Base-by-base conservation (phyloP, 176 grass and related monocot genomes). In the Chrysopogon serrulatus region DNA sequence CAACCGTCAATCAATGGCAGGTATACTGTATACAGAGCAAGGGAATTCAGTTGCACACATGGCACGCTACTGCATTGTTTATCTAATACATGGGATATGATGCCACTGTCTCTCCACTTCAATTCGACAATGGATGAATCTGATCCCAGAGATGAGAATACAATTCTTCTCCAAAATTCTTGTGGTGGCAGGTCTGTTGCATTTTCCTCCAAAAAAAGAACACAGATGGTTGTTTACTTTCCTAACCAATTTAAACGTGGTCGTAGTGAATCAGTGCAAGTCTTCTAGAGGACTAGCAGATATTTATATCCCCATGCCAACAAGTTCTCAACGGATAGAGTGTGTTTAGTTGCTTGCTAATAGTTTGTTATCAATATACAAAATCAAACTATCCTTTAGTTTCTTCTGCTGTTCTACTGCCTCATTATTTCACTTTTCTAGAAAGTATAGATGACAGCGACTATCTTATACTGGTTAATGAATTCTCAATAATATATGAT, bases 71-170 rank as follows among this genome's bases (percentile, higher is more conserved):
- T 97, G 94, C 84, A 93, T 97, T 81, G 84, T 89, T 40, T 91
- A 97, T 73, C 91, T n/a, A n/a, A 97, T 80, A 88, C 84, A 43
- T 97, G 94, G 94, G 83, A 97, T 66, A 81, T 92, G 78, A 92
- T 97, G 59, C 94, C 94, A 5, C 74, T 97, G 56, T 97, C 94
- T 41, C 26, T 80, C 57, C n/a, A n/a, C n/a, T n/a, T n/a, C n/a
- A n/a, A n/a, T n/a, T n/a, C n/a, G n/a, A n/a, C n/a, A n/a, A n/a
- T n/a, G n/a, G n/a, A n/a, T n/a, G n/a, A n/a, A n/a, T n/a, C n/a
- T n/a, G n/a, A n/a, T n/a, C n/a, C n/a, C n/a, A n/a, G n/a, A n/a
- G n/a, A n/a, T n/a, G n/a, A n/a, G n/a, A n/a, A n/a, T n/a, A n/a
- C n/a, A n/a, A 73, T 97, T 65, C 86, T 91, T 87, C 81, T 93